Conservation (phyloP, 2,329 filamentous ascomycete species). For the Trichoderma asperellum region DNA sequence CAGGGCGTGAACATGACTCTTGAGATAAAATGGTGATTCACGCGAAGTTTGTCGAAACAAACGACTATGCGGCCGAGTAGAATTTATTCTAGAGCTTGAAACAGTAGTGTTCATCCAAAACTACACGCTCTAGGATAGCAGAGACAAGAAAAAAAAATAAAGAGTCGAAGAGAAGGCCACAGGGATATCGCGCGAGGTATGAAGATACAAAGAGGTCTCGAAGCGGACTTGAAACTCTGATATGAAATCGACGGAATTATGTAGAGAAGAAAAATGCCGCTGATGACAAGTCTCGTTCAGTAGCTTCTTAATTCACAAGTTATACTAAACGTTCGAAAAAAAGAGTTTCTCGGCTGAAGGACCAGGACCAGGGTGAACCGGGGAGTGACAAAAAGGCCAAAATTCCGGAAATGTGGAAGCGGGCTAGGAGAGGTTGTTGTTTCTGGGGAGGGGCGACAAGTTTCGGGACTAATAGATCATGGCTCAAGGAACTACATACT, state of each 20-base stretch:
- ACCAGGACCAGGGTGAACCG: neutral
- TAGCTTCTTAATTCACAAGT: neutral
- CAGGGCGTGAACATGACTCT: neutral
- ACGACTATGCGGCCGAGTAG: neutral
- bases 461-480: constrained; percentile 5
- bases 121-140: neutral
- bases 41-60: neutral
- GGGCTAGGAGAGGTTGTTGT: neutral
- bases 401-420: constrained; percentile 16
- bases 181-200: neutral
- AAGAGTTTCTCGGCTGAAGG: neutral
- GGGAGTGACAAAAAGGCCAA: neutral
- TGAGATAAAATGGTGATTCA: neutral
- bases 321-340: neutral
- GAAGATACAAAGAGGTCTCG: neutral
- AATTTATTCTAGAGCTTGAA: neutral
- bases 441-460: neutral
- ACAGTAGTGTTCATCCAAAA: neutral
- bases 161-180: neutral
- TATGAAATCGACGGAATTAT: neutral
- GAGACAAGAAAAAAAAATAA: neutral
- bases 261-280: neutral
- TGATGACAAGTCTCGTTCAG: neutral
- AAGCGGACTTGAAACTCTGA: neutral
- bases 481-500: neutral